Base-by-base conservation (phyloP, 306 rosid genomes). In the Quercus glauca region DNA sequence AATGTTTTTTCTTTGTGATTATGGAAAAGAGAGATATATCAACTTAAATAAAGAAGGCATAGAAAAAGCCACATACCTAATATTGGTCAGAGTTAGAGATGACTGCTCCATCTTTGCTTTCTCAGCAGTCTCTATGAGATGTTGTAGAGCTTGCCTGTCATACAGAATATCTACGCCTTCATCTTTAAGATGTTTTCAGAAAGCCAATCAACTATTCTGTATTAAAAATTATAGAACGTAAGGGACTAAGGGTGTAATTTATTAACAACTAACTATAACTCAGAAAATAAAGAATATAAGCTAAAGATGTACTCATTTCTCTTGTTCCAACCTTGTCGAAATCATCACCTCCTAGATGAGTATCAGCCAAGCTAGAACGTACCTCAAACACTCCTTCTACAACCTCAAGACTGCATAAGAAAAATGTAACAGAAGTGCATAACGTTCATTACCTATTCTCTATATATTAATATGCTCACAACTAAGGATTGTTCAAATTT, bases 331-430 rank as follows among this genome's bases (percentile, higher is more conserved):
- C 99, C 96, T 95, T 95, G 64, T 95, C 97, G 33, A 95, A 92
- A 83, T 95, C 98, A 85, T 92, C 99, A 71, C 98, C 99, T 29
- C 99, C 99, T 87, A 95, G 85, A 85, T 95, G 99, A 3, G 99
- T 95, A 68, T 95, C 99, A 23, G 97, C 99, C 43, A 98, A 92
- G 9, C 98, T 92, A 71, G 99, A 95, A 35, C 91, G 88, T 81
- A 95, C 99, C 81, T 95, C 99, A 80, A 95, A 95, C 35, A 95
- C 99, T 61, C 99, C 99, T 64, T 23, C 25, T 23, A 98, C 99
- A 21, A 95, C 99, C 89, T 95, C 99, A 41, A 95, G 87, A 95
- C 99, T 92, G 74, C n/a, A 64, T 3, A 29, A 5, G 21, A 64
- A 64, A 29, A 29, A 5, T 20, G 29, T 18, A 57, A 57, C 8